These are phyloP conservation scores for Lavandula angustifolia DNA, from an alignment of 257 asterid genomes.

Conservation along the genomic window DNA sequence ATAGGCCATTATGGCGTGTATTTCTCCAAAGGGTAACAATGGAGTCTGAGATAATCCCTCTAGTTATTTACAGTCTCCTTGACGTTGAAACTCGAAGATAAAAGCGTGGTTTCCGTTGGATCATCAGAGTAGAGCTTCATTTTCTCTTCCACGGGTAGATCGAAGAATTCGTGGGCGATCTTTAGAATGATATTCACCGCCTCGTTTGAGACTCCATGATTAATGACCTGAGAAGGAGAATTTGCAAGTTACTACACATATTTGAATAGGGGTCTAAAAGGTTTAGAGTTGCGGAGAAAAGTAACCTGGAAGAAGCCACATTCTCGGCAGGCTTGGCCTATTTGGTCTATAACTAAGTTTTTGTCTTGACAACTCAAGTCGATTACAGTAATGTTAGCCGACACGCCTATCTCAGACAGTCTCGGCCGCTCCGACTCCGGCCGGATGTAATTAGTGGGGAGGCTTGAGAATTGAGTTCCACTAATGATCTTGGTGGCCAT, in stretches of 20 bases:
- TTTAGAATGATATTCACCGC: slow-evolving; percentile 25
- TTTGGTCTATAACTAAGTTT: slow-evolving; percentile 32
- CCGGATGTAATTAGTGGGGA: slow-evolving; percentile 49
- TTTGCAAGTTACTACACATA: no score
- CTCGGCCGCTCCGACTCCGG: slow-evolving; percentile 49
- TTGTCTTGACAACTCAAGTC: slow-evolving; percentile 40
- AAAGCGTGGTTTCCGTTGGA: slow-evolving; percentile 41
- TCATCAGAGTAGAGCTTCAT: slow-evolving; percentile 58
- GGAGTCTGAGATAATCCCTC: slow-evolving; percentile 59
- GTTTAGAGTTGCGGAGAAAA: no score
- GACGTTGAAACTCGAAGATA: slow-evolving; percentile 56
- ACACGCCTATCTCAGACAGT: slow-evolving; percentile 34
- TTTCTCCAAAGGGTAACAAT: slow-evolving; percentile 56
- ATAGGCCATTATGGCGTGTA: slow-evolving; percentile 55
- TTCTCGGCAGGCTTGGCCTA: slow-evolving; percentile 45
- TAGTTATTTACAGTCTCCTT: slow-evolving; percentile 54
- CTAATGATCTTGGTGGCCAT: slow-evolving; percentile 49
- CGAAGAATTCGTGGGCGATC: slow-evolving; percentile 44
- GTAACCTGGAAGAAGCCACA: slow-evolving; percentile 56
- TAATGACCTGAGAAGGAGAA: slow-evolving; percentile 41
- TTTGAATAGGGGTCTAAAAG: no score
- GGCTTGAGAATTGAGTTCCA: slow-evolving; percentile 40
- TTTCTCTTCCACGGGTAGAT: slow-evolving; percentile 48
- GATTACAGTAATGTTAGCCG: slow-evolving; percentile 41
- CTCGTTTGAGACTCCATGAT: slow-evolving; percentile 51